phyloP scores from a whole-genome alignment of 1,284 basidiomycete genomes.

The Heterobasidion irregulare region DNA sequence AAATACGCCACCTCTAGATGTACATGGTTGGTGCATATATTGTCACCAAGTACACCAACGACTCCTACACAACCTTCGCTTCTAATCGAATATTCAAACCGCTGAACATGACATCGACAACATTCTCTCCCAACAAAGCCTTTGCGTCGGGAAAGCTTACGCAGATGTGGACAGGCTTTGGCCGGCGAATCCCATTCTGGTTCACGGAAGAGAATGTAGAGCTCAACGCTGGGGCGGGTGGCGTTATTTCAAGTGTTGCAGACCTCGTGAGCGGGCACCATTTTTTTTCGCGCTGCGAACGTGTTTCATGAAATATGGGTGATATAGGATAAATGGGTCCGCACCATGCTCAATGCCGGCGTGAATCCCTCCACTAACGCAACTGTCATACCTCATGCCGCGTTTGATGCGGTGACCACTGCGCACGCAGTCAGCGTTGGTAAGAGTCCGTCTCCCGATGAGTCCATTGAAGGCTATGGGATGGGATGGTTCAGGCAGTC shows the following conservation, averaged over 20 bases:
- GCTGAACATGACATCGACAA: constrained; percentile 34
- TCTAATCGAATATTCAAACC: constrained; percentile 30
- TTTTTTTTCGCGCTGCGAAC: neutral
- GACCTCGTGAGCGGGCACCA: constrained; percentile 15
- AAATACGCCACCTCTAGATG: neutral
- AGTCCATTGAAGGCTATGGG: constrained; percentile 27
- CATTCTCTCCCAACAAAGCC: constrained; percentile 31
- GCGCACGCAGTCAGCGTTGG: constrained; percentile 17
- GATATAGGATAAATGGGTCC: constrained; percentile 31
- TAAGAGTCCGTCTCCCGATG: neutral
- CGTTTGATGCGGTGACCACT: constrained; percentile 28
- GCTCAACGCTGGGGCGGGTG: constrained; percentile 31
- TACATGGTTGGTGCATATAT: constrained; percentile 1
- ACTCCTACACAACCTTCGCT: constrained; percentile 29
- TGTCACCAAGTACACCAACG: constrained; percentile 14
- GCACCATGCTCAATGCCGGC: constrained; percentile 33
- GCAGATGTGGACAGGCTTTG: constrained; percentile 17
- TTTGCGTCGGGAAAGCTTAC: constrained; percentile 24
- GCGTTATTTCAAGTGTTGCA: constrained; percentile 24
- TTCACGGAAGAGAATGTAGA: constrained; percentile 7
- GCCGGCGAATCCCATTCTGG: constrained; percentile 17
- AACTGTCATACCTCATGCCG: constrained; percentile 28
- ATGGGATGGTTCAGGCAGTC: constrained; percentile 30
- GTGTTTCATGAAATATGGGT: neutral
- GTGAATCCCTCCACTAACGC: constrained; percentile 30